Conservation (phyloP, 306 rosid genomes). For the Quercus aquifolioides region DNA sequence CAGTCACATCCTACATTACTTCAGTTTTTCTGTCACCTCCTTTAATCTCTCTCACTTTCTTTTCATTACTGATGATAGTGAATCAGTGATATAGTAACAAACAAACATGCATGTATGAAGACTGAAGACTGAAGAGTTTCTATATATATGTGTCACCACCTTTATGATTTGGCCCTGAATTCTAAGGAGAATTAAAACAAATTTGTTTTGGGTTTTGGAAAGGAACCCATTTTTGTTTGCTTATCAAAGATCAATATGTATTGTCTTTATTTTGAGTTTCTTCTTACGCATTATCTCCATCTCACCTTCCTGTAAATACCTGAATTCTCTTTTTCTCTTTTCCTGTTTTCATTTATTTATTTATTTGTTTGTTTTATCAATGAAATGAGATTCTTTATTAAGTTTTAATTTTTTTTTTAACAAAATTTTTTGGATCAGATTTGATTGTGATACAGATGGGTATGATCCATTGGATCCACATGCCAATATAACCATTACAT, state of each 20-base stretch:
- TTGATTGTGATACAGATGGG: conserved; percentile 57
- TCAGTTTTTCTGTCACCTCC: background rate
- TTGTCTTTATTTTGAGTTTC: conserved; percentile 22
- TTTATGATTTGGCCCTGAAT: background rate
- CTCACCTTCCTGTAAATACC: conserved; percentile 53
- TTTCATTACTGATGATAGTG: background rate
- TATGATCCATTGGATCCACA: conserved; percentile 67
- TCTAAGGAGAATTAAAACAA: background rate
- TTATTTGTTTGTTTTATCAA: background rate
- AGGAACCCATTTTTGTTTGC: conserved; percentile 19
- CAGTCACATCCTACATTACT: background rate
- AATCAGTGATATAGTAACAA: background rate
- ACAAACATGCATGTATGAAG: background rate
- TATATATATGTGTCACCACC: too few relatives aligned
- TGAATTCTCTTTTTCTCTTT: background rate
- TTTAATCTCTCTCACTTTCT: background rate
- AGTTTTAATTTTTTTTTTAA: background rate
- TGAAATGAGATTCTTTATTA: background rate
- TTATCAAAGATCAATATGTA: conserved; percentile 18
- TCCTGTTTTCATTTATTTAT: background rate
- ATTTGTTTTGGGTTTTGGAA: background rate
- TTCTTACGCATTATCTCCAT: conserved; percentile 28
- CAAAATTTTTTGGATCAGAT: too few relatives aligned
- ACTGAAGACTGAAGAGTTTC: background rate
- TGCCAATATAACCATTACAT: conserved; percentile 57